Percentiles rank a stretch among this genome's conserved stretches.
Evolutionary conservation across 2,329 filamentous ascomycete genomes (phyloP).

Genomic region (Fusarium floridanum): DNA sequence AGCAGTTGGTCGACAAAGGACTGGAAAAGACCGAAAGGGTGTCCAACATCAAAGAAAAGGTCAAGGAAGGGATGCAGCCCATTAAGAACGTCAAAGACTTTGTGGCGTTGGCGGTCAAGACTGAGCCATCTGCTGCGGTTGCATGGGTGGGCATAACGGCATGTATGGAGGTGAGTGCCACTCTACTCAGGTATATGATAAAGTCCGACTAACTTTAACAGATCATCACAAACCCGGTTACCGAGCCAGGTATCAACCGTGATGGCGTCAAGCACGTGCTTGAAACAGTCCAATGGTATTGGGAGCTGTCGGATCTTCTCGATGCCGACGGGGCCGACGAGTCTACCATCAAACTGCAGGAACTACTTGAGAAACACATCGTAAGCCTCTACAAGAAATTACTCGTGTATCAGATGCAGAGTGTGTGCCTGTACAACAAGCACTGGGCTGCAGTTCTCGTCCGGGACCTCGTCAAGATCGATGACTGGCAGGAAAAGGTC

Average conservation of each 20-base stretch:
- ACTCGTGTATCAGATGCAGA: not conserved
- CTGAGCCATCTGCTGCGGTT: slow-evolving; percentile 5
- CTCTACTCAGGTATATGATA: too few species aligned
- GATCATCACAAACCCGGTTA: slow-evolving; percentile 5
- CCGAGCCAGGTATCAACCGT: not conserved
- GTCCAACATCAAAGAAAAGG: not conserved
- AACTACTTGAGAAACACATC: not conserved
- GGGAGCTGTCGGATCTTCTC: slow-evolving; percentile 3
- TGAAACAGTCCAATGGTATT: slow-evolving; percentile 11
- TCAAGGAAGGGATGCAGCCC: not conserved
- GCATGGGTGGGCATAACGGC: slow-evolving; percentile 7
- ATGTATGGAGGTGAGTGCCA: slow-evolving; percentile 2
- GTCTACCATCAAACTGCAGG: not conserved
- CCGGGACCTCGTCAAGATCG: not conserved
- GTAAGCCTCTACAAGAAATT: not conserved
- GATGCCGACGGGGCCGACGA: fast-evolving
- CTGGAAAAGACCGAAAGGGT: not conserved
- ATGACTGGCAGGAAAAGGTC: slow-evolving; percentile 11
- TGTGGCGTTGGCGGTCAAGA: not conserved
- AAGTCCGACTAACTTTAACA: not conserved
- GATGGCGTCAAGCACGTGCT: slow-evolving; percentile 13
- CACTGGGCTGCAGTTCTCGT: not conserved
- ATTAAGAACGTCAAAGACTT: not conserved
- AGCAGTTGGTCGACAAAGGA: not conserved
- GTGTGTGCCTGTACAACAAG: slow-evolving; percentile 1